Conservation (phyloP, 345 rosid species). For the Rhodomyrtus tomentosa region DNA sequence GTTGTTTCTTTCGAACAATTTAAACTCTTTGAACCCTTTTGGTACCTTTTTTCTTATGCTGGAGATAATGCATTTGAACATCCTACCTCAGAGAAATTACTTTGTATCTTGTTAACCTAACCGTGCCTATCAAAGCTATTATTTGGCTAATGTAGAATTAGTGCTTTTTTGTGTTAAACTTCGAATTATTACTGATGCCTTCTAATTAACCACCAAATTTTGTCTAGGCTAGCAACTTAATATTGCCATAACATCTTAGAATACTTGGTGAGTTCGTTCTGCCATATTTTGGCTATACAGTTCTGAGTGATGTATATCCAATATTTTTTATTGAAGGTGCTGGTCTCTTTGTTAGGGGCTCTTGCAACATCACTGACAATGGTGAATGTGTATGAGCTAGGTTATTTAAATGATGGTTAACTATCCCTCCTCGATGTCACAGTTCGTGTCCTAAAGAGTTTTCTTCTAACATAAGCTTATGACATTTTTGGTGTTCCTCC, state of each 20-base stretch:
- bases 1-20: background rate
- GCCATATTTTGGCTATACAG: background rate
- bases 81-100: background rate
- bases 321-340: background rate
- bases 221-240: background rate
- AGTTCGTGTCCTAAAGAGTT: background rate
- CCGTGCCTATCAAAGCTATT: background rate
- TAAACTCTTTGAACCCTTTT: background rate
- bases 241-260: background rate
- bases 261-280: background rate
- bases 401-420: background rate
- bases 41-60: background rate
- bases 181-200: background rate
- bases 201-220: background rate
- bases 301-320: background rate
- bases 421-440: background rate
- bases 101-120: background rate
- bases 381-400: background rate
- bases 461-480: background rate
- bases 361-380: background rate
- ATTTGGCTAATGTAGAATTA: background rate
- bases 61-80: background rate
- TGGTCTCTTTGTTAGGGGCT: background rate
- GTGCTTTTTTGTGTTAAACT: background rate
- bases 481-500: background rate